phyloP scores from a whole-genome alignment of 805 yeast species.

The Cyberlindnera saturnus region DNA sequence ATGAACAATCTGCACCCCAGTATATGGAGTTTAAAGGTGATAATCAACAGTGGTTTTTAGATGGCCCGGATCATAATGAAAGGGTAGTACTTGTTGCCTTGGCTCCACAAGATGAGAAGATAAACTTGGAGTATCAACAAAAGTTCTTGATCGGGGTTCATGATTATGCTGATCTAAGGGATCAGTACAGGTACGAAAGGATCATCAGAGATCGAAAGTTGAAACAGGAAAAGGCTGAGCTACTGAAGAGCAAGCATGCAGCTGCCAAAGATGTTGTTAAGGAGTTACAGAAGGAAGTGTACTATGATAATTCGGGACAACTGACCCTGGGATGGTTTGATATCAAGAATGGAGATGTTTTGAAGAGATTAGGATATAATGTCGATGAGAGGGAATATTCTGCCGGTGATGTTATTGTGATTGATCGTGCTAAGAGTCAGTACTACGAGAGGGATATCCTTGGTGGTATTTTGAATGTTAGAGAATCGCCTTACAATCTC shows the following conservation, averaged over 20 bases:
- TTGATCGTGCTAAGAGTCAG: slow-evolving; percentile 34
- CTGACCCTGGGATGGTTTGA: slow-evolving; percentile 48
- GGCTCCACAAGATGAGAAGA: slow-evolving; percentile 12
- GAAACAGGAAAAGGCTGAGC: slow-evolving; percentile 39
- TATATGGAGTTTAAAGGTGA: slow-evolving; percentile 41
- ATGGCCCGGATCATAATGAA: slow-evolving; percentile 2
- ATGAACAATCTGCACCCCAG: slow-evolving; percentile 38
- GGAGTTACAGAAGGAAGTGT: slow-evolving; percentile 44
- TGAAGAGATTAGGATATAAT: slow-evolving; percentile 15
- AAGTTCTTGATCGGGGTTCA: slow-evolving; percentile 14
- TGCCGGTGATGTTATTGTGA: slow-evolving; percentile 52
- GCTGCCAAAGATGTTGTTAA: slow-evolving; percentile 32
- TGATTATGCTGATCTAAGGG: slow-evolving; percentile 43
- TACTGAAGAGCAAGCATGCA: slow-evolving; percentile 38
- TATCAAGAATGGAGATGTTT: slow-evolving; percentile 17
- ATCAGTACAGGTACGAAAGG: slow-evolving; percentile 22
- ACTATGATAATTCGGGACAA: slow-evolving; percentile 37
- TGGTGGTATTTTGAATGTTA: slow-evolving; percentile 27
- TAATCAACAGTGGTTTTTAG: slow-evolving; percentile 6
- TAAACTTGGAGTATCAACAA: slow-evolving; percentile 19
- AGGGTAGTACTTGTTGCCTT: slow-evolving; percentile 14
- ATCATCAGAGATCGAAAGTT: slow-evolving; percentile 33
- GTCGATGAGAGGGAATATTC: slow-evolving; percentile 24
- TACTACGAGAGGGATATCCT: slow-evolving; percentile 28
- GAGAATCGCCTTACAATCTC: slow-evolving; percentile 5